Evolutionary conservation across 1,139 yeast species (phyloP), one percentile per base, ranked within the genome.

Genomic region (Debaryomyces sp.): DNA sequence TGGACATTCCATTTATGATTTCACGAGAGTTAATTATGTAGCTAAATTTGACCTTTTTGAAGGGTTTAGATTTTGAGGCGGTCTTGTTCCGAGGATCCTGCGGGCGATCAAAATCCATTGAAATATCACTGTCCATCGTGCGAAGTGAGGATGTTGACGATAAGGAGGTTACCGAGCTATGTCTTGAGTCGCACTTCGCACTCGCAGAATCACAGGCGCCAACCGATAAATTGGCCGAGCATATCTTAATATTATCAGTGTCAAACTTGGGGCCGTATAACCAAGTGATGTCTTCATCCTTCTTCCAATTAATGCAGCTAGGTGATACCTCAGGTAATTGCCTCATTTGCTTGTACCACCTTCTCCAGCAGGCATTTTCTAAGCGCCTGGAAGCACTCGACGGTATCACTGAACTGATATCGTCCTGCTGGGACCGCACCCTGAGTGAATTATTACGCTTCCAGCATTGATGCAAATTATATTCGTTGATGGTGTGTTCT

Each of bases 281-380:
- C 80, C 79, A 75, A 12, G 78, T 75, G 44, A 73, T 66, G 52
- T 75, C 80, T 50, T 72, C 70, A 46, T 63, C 64, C 54, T 75
- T 75, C 52, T 71, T 69, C 80, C 80, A 75, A 54, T 75, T 75
- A 39, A 75, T 75, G 23, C 46, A 47, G n/a, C 58, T 57, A 1
- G 80, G 80, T 45, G 66, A 61, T 17, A 67, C 54, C 45, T 70
- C 74, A 15, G 50, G 45, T 33, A 75, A 62, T 3, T 58, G 43
- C 37, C 61, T 50, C 39, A 72, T 57, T 50, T 71, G 71, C 53
- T 73, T 73, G 52, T 62, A 61, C 57, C 71, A 65, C 50, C 80
- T 59, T 52, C 80, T 65, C 80, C 80, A 75, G 48, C 77, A 67
- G 3, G 68, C 65, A 54, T 75, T 75, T 43, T 63, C 63, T 32